phyloP scores from a whole-genome alignment of 768 basidiomycete species.

The Tylopilus felleus region DNA sequence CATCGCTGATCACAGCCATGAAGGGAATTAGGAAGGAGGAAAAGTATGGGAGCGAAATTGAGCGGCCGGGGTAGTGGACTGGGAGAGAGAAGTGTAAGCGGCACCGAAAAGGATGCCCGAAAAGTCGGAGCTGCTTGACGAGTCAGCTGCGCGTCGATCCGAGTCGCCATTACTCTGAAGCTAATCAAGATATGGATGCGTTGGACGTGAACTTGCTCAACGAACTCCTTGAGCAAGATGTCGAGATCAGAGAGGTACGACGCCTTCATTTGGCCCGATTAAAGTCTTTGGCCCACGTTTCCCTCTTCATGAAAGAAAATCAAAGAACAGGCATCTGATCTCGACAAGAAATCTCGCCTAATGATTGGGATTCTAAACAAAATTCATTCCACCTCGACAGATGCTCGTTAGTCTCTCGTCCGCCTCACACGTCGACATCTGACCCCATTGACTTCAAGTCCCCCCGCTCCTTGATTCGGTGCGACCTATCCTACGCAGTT shows the following conservation, averaged over 20 bases:
- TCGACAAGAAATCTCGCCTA: constrained; percentile 71
- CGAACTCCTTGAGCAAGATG: constrained; percentile 57
- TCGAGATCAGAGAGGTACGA: constrained; percentile 61
- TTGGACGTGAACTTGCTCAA: constrained; percentile 57
- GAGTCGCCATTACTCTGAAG: not conserved
- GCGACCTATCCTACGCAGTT: constrained; percentile 53
- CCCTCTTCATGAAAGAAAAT: constrained; percentile 55
- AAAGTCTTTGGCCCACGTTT: not conserved
- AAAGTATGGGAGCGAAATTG: not conserved
- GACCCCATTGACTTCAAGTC: constrained; percentile 40
- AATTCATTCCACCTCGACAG: constrained; percentile 69
- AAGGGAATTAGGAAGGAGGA: constrained; percentile 3
- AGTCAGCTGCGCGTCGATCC: constrained; percentile 5
- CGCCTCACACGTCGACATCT: constrained; percentile 9
- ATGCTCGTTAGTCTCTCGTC: constrained; percentile 45
- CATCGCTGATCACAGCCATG: constrained; percentile 26
- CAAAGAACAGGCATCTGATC: constrained; percentile 66
- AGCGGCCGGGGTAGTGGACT: not conserved
- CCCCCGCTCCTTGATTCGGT: constrained; percentile 55
- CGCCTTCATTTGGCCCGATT: not conserved
- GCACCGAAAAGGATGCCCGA: constrained; percentile 14
- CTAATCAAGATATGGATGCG: constrained; percentile 46
- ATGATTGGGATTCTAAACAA: constrained; percentile 77
- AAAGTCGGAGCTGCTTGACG: not conserved
- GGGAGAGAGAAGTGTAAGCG: not conserved